phyloP scores from a whole-genome alignment of 331 rosid genomes.

The Quercus tomentella region DNA sequence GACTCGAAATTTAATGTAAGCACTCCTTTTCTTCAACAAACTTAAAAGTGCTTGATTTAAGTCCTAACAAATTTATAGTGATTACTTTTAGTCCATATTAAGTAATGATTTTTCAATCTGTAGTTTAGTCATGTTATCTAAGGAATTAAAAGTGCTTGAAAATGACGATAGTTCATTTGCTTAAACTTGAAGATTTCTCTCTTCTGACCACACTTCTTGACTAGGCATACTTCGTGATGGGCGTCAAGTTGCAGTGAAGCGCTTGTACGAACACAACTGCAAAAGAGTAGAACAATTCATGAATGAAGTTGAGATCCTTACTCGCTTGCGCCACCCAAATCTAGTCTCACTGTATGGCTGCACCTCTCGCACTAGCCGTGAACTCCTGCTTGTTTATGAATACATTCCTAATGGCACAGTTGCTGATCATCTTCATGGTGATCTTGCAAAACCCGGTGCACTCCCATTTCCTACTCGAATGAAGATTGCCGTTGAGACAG shows the following conservation, averaged over 20 bases:
- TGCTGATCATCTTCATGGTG: conserved; percentile 81
- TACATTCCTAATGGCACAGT: conserved; percentile 79
- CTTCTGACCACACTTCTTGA: conserved; percentile 13
- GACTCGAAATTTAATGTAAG: too few relatives aligned
- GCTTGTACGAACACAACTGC: conserved; percentile 72
- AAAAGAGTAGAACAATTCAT: conserved; percentile 75
- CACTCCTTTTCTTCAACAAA: too few relatives aligned
- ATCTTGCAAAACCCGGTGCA: conserved; percentile 36
- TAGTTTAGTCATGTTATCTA: too few relatives aligned
- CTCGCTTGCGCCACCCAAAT: conserved; percentile 55
- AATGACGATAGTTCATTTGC: too few relatives aligned
- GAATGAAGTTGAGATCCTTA: conserved; percentile 62
- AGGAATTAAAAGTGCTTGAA: too few relatives aligned
- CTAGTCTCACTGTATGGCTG: conserved; percentile 82
- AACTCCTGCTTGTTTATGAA: conserved; percentile 82
- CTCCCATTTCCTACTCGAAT: conserved; percentile 60
- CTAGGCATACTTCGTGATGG: conserved; percentile 71
- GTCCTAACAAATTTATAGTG: too few relatives aligned
- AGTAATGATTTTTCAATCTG: too few relatives aligned
- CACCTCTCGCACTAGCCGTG: conserved; percentile 74
- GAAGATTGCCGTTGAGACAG: conserved; percentile 76
- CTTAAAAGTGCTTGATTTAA: too few relatives aligned
- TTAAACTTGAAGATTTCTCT: background rate
- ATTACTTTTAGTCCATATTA: too few relatives aligned
- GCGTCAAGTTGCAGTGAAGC: conserved; percentile 76